Conservation (phyloP, 768 basidiomycete species). For the Pholiota microspora region DNA sequence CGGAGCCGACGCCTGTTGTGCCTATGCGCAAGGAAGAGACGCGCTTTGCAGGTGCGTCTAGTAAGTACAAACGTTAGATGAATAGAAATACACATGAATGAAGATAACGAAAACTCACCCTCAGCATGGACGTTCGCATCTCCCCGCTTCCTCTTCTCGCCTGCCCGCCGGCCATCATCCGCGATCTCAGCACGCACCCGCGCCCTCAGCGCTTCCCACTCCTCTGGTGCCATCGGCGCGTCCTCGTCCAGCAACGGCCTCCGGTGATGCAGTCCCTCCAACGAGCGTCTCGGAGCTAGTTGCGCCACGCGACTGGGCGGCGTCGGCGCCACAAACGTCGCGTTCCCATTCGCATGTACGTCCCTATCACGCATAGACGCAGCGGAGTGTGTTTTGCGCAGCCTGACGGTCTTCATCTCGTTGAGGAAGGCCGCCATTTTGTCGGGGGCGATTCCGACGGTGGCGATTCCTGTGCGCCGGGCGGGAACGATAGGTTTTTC, state of each 20-base stretch:
- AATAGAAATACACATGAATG: no score
- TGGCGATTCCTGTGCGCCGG: slow-evolving; percentile 57
- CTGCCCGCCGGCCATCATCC: neutral
- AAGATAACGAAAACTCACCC: neutral
- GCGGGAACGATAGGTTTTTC: slow-evolving; percentile 58
- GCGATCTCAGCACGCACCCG: neutral
- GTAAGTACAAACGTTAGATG: no score
- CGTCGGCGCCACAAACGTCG: slow-evolving; percentile 6
- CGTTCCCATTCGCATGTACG: neutral
- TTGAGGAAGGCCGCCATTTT: slow-evolving; percentile 82
- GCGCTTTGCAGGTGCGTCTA: neutral
- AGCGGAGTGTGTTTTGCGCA: slow-evolving; percentile 42
- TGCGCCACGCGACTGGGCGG: slow-evolving; percentile 3
- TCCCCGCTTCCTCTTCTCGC: slow-evolving; percentile 7
- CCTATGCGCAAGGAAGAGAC: neutral
- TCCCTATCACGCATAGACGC: neutral
- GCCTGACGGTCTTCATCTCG: slow-evolving; percentile 74
- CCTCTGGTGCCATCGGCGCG: neutral
- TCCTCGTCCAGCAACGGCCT: neutral
- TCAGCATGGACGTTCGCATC: neutral
- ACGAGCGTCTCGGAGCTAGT: slow-evolving; percentile 3
- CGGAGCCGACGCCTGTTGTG: neutral
- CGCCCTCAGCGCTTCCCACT: slow-evolving; percentile 2
- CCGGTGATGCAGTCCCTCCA: slow-evolving; percentile 17
- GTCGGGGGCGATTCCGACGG: slow-evolving; percentile 72